Conservation (phyloP, 2,329 filamentous ascomycete genomes). For the Pestalotiopsis sp. region DNA sequence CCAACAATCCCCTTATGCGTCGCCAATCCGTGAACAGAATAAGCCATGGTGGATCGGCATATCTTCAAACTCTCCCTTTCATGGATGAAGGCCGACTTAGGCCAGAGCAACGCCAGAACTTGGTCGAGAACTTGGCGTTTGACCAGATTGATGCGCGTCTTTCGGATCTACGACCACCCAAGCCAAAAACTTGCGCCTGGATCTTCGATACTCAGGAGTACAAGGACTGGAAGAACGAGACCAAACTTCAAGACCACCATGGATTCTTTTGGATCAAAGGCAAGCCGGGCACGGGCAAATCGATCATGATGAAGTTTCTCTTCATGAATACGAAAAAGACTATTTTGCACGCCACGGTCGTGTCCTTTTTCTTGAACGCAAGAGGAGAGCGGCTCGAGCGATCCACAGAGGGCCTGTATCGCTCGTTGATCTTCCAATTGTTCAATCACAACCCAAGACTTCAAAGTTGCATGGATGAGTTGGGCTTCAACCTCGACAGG, state of each 20-base stretch:
- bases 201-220: conserved; percentile 4
- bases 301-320: conserved; percentile 10
- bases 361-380: conserved; percentile 51
- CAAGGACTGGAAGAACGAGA: neutral
- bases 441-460: conserved; percentile 27
- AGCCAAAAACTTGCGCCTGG: conserved; percentile 10
- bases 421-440: conserved; percentile 47
- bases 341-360: conserved; percentile 4
- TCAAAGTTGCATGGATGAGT: neutral
- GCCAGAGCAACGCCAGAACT: neutral
- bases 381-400: conserved; percentile 43
- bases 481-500: neutral
- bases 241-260: neutral
- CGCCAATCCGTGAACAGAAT: too few relatives aligned
- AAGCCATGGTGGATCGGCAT: too few relatives aligned
- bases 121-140: neutral
- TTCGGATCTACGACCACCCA: neutral
- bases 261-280: conserved; percentile 11
- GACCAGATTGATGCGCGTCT: neutral
- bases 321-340: conserved; percentile 4
- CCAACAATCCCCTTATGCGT: too few relatives aligned
- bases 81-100: too few relatives aligned
- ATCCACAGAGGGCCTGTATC: conserved; percentile 46
- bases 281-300: conserved; percentile 12
- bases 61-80: too few relatives aligned